These are phyloP conservation scores for Yamadazyma epiphylla DNA, from an alignment of 1,139 yeast species.

Conservation along the genomic window DNA sequence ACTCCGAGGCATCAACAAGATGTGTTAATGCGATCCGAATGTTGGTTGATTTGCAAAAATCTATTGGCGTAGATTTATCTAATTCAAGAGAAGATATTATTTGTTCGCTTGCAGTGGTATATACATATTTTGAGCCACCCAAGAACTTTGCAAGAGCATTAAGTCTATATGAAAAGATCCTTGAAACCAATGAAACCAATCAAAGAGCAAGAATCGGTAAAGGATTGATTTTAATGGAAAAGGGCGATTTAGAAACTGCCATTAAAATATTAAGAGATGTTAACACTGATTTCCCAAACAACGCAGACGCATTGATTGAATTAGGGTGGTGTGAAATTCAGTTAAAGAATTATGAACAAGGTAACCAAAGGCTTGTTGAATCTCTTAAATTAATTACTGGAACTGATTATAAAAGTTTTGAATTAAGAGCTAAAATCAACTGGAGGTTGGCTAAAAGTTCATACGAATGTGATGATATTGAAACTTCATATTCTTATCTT, in stretches of 20 bases:
- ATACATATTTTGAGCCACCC: constrained; percentile 86
- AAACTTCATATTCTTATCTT: constrained; percentile 46
- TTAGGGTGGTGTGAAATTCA: constrained; percentile 76
- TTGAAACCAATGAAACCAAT: constrained; percentile 41
- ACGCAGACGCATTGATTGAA: constrained; percentile 63
- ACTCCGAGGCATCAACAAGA: constrained; percentile 55
- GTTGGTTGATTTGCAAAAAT: constrained; percentile 46
- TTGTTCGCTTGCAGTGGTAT: constrained; percentile 68
- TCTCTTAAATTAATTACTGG: constrained; percentile 47
- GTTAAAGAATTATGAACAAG: constrained; percentile 47
- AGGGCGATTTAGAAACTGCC: constrained; percentile 56
- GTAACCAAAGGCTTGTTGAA: constrained; percentile 47
- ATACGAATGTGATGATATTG: constrained; percentile 26
- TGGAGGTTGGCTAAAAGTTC: constrained; percentile 75
- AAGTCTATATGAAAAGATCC: constrained; percentile 62
- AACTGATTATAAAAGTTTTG: constrained; percentile 48
- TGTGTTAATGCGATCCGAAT: constrained; percentile 61
- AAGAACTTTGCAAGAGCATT: constrained; percentile 77
- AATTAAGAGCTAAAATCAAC: constrained; percentile 53
- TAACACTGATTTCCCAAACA: constrained; percentile 44
- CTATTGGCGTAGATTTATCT: constrained; percentile 43
- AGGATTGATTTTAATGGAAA: constrained; percentile 71
- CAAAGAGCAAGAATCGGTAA: constrained; percentile 73
- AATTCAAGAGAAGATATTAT: constrained; percentile 59
- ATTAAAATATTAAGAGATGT: constrained; percentile 49